Evolutionary conservation across 1,284 basidiomycete species (phyloP), one percentile per base, ranked within the genome.

Genomic region (Phenoliferia sp.): DNA sequence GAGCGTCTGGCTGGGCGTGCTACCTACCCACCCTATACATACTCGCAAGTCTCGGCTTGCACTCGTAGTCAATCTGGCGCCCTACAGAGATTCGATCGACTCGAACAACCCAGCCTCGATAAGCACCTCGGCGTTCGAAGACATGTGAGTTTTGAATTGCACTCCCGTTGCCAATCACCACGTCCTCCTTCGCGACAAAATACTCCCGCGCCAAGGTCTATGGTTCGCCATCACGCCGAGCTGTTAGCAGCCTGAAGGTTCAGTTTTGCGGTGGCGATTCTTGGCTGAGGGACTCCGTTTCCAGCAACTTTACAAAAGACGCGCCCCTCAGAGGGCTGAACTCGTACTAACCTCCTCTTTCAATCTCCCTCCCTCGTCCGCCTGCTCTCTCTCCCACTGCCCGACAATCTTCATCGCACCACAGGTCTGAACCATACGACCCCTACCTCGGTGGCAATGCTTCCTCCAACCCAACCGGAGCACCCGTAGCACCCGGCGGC

Each of bases 391-490:
- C 39, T 2, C 28, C 26, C 32, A 4, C 56, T 9, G 9, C 6
- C 44, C 10, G 2, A 26, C 44, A 19, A 44, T 15, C 15, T n/a
- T n/a, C n/a, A n/a, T 22, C 28, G 2, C 9, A 17, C 50, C 35
- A 15, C 63, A 73, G 71, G 71, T 67, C 66, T 44, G 90, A 94
- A 83, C 92, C 92, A 78, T 95, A 95, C 81, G 93, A 96, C 85
- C 93, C 93, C 74, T 96, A 96, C 82, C 85, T 96, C 74, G 87
- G 90, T 75, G 86, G 86, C 57, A 85, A 85, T 62, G 26, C 56
- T n/a, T 67, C 55, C 32, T 35, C 32, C 3, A 48, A 50, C 58
- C 59, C 64, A 0, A 29, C 54, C 44, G 26, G 35, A 44, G 39
- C 59, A 3, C 50, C 60, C 31, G 33, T 31, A 44, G 36, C 48